Evolutionary conservation across 306 rosid species (phyloP).

Genomic region (Nissolia schottii): DNA sequence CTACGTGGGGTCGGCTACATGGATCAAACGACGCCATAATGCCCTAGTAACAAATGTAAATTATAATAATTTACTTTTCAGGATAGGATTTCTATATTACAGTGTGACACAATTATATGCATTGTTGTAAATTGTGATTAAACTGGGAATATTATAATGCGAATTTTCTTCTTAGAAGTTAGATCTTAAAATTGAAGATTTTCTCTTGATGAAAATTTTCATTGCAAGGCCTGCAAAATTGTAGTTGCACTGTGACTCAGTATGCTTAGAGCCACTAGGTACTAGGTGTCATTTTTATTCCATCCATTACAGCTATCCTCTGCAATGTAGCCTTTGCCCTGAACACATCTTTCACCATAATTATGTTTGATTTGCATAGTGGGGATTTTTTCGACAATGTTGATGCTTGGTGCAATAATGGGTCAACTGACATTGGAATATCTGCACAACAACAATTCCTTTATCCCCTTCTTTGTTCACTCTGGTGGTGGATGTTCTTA

Average conservation of each 20-base stretch:
- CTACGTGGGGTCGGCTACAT: too few relatives aligned
- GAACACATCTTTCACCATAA: neutral
- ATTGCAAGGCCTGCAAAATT: neutral
- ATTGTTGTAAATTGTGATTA: neutral
- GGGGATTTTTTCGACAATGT: too few relatives aligned
- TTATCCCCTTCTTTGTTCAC: too few relatives aligned
- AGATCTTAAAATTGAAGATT: neutral
- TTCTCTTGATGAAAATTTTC: neutral
- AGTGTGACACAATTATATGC: neutral
- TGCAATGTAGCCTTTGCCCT: too few relatives aligned
- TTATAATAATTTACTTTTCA: neutral
- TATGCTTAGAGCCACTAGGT: neutral
- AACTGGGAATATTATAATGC: neutral
- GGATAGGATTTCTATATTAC: neutral
- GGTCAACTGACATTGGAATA: too few relatives aligned
- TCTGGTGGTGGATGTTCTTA: too few relatives aligned
- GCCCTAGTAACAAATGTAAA: neutral
- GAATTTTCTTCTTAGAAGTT: neutral
- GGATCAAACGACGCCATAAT: too few relatives aligned
- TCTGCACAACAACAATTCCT: too few relatives aligned
- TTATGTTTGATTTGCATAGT: neutral
- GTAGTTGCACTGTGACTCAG: neutral
- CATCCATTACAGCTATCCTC: neutral
- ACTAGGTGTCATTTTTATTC: neutral
- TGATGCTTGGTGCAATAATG: too few relatives aligned